Percentiles rank a stretch among this genome's conserved stretches.
These are phyloP conservation scores for Scheffersomyces quercinus DNA, from an alignment of 1,139 yeast species.

Conservation along the genomic window DNA sequence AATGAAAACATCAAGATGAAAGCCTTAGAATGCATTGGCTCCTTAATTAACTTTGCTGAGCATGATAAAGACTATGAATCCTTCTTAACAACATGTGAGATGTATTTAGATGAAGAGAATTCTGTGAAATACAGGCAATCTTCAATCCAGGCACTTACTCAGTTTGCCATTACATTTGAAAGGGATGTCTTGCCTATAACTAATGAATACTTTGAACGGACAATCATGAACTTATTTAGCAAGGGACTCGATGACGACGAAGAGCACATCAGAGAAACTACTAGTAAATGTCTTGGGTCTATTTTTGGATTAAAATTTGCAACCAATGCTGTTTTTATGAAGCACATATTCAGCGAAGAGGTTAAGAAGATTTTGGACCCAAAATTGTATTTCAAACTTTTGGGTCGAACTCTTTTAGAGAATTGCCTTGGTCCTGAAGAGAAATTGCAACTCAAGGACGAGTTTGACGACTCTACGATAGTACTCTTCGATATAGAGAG, in stretches of 20 bases:
- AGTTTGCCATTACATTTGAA: constrained; percentile 13
- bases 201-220: neutral
- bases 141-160: constrained; percentile 45
- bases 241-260: constrained; percentile 61
- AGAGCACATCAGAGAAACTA: constrained; percentile 41
- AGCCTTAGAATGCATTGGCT: constrained; percentile 12
- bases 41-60: constrained; percentile 2
- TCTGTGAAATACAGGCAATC: constrained; percentile 50
- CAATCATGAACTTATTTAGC: constrained; percentile 5
- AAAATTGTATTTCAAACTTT: too few relatives aligned
- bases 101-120: constrained; percentile 39
- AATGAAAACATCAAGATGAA: constrained; percentile 8
- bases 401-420: neutral
- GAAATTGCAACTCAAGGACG: neutral
- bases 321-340: constrained; percentile 25
- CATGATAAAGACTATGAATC: neutral
- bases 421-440: constrained; percentile 8
- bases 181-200: neutral
- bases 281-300: constrained; percentile 34
- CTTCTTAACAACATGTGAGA: constrained; percentile 3
- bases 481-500: constrained; percentile 34
- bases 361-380: too few relatives aligned
- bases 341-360: constrained; percentile 18
- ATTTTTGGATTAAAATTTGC: constrained; percentile 18
- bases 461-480: too few relatives aligned